phyloP scores from a whole-genome alignment of 441 rosid species.

The Erysimum pusillum region DNA sequence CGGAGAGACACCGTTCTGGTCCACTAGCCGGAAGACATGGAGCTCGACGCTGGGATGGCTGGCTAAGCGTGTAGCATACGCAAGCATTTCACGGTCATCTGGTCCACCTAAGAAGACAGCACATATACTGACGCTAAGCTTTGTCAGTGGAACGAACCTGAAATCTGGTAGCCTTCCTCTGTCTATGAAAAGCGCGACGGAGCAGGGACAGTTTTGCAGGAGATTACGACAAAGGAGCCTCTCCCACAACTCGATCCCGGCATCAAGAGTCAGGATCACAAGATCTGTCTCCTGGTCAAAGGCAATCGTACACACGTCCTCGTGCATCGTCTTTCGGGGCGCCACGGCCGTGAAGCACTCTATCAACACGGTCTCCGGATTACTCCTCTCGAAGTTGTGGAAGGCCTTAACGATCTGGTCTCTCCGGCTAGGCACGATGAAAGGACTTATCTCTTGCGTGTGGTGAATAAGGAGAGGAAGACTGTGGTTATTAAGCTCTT shows the following conservation, averaged over 20 bases:
- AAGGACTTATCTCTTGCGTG: constrained; percentile 35
- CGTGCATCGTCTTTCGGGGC: constrained; percentile 52
- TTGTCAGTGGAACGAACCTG: constrained; percentile 38
- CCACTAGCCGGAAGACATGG: constrained; percentile 43
- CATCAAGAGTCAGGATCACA: constrained; percentile 49
- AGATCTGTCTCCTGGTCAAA: constrained; percentile 48
- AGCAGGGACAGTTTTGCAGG: constrained; percentile 49
- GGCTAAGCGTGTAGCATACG: constrained; percentile 45
- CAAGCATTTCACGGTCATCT: constrained; percentile 55
- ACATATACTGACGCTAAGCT: constrained; percentile 38
- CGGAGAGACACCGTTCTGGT: constrained; percentile 25
- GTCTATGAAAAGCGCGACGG: constrained; percentile 51
- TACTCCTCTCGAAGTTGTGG: constrained; percentile 36
- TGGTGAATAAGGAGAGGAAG: constrained; percentile 57
- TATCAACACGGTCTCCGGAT: constrained; percentile 38
- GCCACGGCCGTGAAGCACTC: constrained; percentile 55
- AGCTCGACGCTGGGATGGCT: constrained; percentile 44
- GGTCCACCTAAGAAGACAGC: constrained; percentile 55
- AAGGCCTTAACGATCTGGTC: constrained; percentile 57
- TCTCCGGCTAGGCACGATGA: constrained; percentile 16
- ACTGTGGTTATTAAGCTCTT: constrained; percentile 48
- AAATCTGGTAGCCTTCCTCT: constrained; percentile 49
- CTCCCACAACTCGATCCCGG: constrained; percentile 33
- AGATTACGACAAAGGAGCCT: constrained; percentile 40
- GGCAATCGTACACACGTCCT: constrained; percentile 55